Percentiles rank a stretch among this genome's conserved stretches.
Evolutionary conservation across 163 green algal genomes (phyloP).

Genomic region (Scenedesmus sp.): DNA sequence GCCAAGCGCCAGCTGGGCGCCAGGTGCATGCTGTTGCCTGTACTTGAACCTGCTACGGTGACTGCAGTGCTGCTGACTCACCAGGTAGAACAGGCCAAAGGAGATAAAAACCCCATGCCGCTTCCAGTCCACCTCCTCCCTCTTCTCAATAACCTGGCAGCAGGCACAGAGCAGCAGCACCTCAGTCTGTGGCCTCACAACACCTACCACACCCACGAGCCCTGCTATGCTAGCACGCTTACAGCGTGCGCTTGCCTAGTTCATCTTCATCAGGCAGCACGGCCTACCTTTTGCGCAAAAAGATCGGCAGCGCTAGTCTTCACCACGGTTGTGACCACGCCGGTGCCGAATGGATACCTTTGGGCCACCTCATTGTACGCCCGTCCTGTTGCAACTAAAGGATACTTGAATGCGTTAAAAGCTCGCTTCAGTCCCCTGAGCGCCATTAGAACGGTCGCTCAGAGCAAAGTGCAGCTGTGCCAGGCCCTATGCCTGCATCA

Average conservation of each 20-base stretch:
- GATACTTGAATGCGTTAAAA: conserved; percentile 45
- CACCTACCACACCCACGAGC: not conserved
- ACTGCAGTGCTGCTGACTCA: conserved; percentile 32
- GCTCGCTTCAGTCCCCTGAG: conserved; percentile 18
- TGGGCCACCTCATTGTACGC: conserved; percentile 56
- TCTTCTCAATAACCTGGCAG: conserved; percentile 76
- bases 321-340: conserved; percentile 83
- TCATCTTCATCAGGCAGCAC: not conserved
- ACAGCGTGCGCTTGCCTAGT: not conserved
- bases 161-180: not conserved
- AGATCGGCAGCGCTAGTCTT: conserved; percentile 87
- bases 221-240: not conserved
- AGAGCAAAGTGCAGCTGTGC: not conserved
- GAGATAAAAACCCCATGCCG: conserved; percentile 79
- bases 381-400: conserved; percentile 33
- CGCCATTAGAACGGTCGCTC: not conserved
- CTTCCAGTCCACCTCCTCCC: conserved; percentile 85
- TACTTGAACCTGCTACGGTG: not conserved
- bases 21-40: not conserved
- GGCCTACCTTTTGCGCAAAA: conserved; percentile 84
- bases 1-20: too few relatives aligned
- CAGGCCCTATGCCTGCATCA: conserved; percentile 15
- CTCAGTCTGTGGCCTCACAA: not conserved
- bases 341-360: conserved; percentile 60
- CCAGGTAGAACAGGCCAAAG: conserved; percentile 88